A percentile compares a stretch with the other conserved stretches of the same genome.
These are phyloP conservation scores for Candolleomyces efflorescens DNA, from an alignment of 768 basidiomycete genomes.

Conservation along the genomic window DNA sequence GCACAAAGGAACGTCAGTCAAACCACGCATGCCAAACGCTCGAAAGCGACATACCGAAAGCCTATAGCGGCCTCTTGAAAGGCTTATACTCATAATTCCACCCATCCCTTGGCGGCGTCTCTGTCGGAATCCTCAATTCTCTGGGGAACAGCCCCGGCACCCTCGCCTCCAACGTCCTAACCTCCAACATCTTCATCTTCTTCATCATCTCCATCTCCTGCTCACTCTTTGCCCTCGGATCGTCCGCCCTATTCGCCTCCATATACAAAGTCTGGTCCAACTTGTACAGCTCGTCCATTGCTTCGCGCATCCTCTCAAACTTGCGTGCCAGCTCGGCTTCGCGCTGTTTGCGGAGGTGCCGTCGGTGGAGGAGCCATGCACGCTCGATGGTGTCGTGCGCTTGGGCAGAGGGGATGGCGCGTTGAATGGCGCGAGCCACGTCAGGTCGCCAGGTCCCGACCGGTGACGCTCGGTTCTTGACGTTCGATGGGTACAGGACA, in stretches of 20 bases:
- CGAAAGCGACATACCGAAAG: slow-evolving; percentile 4
- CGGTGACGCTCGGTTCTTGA: slow-evolving; percentile 67
- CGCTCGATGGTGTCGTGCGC: slow-evolving; percentile 91
- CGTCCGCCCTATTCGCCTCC: slow-evolving; percentile 71
- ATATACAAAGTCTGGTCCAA: slow-evolving; percentile 56
- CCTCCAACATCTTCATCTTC: slow-evolving; percentile 59
- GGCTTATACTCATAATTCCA: slow-evolving; percentile 89
- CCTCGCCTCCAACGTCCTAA: slow-evolving; percentile 69
- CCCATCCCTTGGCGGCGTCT: slow-evolving; percentile 74
- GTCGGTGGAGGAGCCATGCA: slow-evolving; percentile 80
- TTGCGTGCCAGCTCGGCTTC: slow-evolving; percentile 70
- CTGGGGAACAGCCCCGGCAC: slow-evolving; percentile 83
- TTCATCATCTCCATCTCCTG: slow-evolving; percentile 59
- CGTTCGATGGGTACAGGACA: slow-evolving; percentile 74
- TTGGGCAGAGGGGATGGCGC: slow-evolving; percentile 83
- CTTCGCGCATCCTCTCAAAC: slow-evolving; percentile 74
- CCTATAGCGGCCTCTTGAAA: slow-evolving; percentile 48
- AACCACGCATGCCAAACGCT: not conserved
- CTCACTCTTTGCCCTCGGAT: slow-evolving; percentile 59
- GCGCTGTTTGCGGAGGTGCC: slow-evolving; percentile 67
- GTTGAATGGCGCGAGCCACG: slow-evolving; percentile 69
- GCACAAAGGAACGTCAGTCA: not conserved
- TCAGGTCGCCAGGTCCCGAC: slow-evolving; percentile 83
- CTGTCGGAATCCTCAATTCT: slow-evolving; percentile 80
- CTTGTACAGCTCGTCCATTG: slow-evolving; percentile 76